phyloP scores from a whole-genome alignment of 257 asterid species.

The Penstemon davidsonii region DNA sequence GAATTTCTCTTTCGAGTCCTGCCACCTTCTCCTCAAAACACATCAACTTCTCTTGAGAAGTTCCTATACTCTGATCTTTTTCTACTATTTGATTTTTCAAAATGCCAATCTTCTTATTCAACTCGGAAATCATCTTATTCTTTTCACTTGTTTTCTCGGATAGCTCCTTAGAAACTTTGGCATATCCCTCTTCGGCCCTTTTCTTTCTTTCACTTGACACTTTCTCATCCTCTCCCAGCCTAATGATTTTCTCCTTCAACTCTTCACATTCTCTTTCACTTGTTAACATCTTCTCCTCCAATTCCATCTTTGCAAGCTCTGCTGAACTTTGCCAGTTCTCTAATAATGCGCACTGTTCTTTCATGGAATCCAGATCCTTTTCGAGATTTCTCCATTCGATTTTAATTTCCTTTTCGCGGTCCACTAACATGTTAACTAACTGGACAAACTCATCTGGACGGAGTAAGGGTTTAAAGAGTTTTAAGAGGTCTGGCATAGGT shows the following conservation, averaged over 20 bases:
- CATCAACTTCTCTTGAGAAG: neutral
- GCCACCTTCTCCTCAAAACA: neutral
- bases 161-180: neutral
- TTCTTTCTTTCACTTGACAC: neutral
- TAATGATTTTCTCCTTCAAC: neutral
- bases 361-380: constrained; percentile 3
- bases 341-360: neutral
- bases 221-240: constrained; percentile 4
- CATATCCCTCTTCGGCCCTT: constrained; percentile 2
- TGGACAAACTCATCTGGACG: neutral
- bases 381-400: constrained; percentile 16
- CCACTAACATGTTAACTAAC: constrained; percentile 19
- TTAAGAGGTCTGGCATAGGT: constrained; percentile 25
- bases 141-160: neutral
- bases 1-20: constrained; percentile 2
- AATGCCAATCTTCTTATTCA: constrained; percentile 2
- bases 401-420: constrained; percentile 26
- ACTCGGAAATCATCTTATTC: neutral
- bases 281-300: neutral
- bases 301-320: constrained; percentile 1
- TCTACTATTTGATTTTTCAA: neutral
- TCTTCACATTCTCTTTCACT: neutral
- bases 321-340: constrained; percentile 3
- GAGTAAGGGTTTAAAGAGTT: constrained; percentile 12
- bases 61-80: neutral